Base-by-base conservation (phyloP, 1,284 basidiomycete genomes). In the Taiwanofungus camphoratus region DNA sequence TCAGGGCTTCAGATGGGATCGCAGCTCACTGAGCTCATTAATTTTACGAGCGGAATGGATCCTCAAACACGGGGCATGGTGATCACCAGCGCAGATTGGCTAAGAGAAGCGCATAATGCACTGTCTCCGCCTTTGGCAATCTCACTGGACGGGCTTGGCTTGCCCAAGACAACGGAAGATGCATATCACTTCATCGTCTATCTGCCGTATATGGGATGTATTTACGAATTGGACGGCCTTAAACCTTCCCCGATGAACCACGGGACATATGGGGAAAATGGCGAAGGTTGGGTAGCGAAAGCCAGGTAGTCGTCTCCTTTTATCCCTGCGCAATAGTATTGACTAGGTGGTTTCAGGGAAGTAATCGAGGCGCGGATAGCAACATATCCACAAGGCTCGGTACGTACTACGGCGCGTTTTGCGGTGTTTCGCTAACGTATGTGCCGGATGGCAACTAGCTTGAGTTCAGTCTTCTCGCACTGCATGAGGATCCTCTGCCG, bases 151-250 rank as follows among this genome's bases (percentile, higher is more conserved):
- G 85, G 86, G 39, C 64, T 87, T 41, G 80, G 75, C 24, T 63
- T 82, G 12, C 77, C 84, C 3, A 85, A 78, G 51, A 85, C 80
- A 48, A 61, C 73, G 1, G 90, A 92, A 58, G 92, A 95, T 54
- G 91, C 91, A 9, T 97, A 93, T 64, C 92, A 96, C 58, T 95
- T 95, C 57, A 82, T 95, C 34, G 82, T 92, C 4, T 97, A 95
- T 63, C 65, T 93, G 36, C 93, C 93, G 3, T 70, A 83, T 36
- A 76, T 82, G 61, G 92, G 88, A 11, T 73, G 77, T 23, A 67
- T 97, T 37, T 95, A 92, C 63, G 93, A 97, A 65, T 73, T 97
- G 24, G 93, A 96, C 61, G 92, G 92, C 3, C 66, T 97, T 51
- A 89, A 91, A 58, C 65, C 72, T 37, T 67, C 73, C 49, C 84